Evolutionary conservation across 2,329 filamentous ascomycete species (phyloP).

Genomic region (Fusarium sublunatum): DNA sequence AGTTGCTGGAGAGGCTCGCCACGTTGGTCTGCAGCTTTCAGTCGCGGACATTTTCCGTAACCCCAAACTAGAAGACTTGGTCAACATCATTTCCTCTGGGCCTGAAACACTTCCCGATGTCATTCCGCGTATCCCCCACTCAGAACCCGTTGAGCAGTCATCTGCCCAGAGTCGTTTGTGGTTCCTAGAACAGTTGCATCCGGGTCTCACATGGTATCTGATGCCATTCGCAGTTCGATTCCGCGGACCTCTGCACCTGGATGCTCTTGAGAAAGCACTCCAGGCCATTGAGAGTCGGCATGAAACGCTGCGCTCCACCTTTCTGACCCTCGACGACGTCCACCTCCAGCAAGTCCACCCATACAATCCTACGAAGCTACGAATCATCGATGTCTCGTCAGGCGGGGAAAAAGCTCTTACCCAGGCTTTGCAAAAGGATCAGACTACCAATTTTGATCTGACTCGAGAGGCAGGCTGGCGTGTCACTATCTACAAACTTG

Average conservation of each 20-base stretch:
- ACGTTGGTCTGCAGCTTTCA: no score
- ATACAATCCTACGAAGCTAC: no score
- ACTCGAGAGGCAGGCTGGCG: slow-evolving; percentile 29
- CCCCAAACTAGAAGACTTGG: no score
- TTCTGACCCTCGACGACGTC: background rate
- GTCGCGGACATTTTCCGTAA: no score
- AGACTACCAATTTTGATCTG: slow-evolving; percentile 22
- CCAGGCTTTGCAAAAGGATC: slow-evolving; percentile 8
- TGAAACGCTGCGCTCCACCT: slow-evolving; percentile 1
- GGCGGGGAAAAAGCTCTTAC: background rate
- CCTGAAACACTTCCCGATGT: no score
- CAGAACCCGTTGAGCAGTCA: no score
- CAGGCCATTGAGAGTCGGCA: background rate
- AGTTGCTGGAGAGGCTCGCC: no score
- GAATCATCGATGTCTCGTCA: no score
- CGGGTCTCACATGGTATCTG: background rate
- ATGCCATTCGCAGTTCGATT: slow-evolving; percentile 1
- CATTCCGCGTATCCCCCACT: no score
- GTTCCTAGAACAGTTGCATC: slow-evolving; percentile 1
- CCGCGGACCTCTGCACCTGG: background rate
- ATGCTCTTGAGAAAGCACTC: background rate
- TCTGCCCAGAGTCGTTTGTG: background rate
- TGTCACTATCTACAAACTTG: slow-evolving; percentile 12
- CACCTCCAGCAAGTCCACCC: no score
- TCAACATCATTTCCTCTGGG: no score